These are phyloP conservation scores for Eurotiales sp. DNA, from an alignment of 2,329 filamentous ascomycete species.

Conservation along the genomic window DNA sequence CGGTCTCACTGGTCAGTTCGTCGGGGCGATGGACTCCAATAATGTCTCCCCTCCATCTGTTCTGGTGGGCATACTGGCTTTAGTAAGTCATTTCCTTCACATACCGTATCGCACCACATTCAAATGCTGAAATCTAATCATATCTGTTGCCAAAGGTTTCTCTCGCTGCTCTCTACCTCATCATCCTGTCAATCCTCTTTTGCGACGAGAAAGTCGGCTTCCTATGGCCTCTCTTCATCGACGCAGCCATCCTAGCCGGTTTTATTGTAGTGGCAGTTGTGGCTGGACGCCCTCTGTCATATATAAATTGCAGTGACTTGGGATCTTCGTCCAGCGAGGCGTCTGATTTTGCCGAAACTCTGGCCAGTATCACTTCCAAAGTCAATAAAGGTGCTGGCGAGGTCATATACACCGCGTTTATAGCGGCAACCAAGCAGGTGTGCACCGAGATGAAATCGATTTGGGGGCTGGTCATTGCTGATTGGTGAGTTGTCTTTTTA, in stretches of 20 bases:
- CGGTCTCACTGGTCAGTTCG: conserved; percentile 77
- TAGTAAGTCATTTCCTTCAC: conserved; percentile 3
- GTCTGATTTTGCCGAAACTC: conserved; percentile 51
- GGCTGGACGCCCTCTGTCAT: conserved; percentile 75
- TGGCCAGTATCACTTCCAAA: conserved; percentile 51
- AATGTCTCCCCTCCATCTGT: conserved; percentile 65
- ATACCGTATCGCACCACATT: conserved; percentile 18
- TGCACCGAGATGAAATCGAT: conserved; percentile 83
- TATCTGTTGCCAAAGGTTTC: too few species aligned
- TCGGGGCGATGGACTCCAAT: conserved; percentile 66
- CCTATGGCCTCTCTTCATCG: conserved; percentile 62
- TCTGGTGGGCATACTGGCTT: conserved; percentile 49
- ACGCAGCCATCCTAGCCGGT: conserved; percentile 68
- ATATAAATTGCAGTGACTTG: conserved; percentile 65
- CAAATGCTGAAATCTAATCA: too few species aligned
- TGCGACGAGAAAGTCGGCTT: conserved; percentile 72
- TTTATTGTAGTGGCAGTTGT: conserved; percentile 73
- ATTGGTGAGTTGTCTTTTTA: conserved; percentile 52
- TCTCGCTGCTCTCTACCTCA: conserved; percentile 73
- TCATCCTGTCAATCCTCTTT: conserved; percentile 78
- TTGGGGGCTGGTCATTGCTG: conserved; percentile 78
- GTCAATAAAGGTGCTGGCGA: conserved; percentile 47
- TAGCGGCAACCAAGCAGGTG: conserved; percentile 59
- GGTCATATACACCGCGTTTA: conserved; percentile 48
- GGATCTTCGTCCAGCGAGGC: conserved; percentile 43